A percentile compares a stretch with the other conserved stretches of the same genome.
These are phyloP conservation scores for Trametes punicea DNA, from an alignment of 768 basidiomycete species.

Conservation along the genomic window DNA sequence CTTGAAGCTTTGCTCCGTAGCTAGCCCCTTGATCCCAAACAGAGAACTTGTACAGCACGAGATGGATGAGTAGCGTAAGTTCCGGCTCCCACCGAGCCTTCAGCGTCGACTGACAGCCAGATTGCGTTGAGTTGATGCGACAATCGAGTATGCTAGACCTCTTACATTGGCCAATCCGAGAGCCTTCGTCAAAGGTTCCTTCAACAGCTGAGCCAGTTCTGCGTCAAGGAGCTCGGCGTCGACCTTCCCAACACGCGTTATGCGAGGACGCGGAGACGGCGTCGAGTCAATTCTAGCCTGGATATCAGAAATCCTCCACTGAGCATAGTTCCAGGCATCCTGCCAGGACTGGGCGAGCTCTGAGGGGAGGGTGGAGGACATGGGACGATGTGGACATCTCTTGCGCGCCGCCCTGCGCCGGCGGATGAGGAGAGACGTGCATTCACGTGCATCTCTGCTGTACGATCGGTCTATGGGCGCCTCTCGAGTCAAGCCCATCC, in stretches of 20 bases:
- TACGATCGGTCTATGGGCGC: slow-evolving; percentile 16
- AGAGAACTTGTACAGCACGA: slow-evolving; percentile 77
- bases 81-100: slow-evolving; percentile 71
- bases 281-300: slow-evolving; percentile 37
- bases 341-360: slow-evolving; percentile 43
- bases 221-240: slow-evolving; percentile 90
- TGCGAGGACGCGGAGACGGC: slow-evolving; percentile 38
- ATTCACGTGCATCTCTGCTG: slow-evolving; percentile 14
- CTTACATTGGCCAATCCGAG: slow-evolving; percentile 66
- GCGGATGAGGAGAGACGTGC: slow-evolving; percentile 2
- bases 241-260: slow-evolving; percentile 83
- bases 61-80: slow-evolving; percentile 62
- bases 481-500: slow-evolving; percentile 20
- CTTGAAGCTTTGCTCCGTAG: slow-evolving; percentile 83
- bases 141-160: not conserved
- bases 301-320: slow-evolving; percentile 50
- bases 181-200: slow-evolving; percentile 76
- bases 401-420: slow-evolving; percentile 1
- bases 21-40: slow-evolving; percentile 78
- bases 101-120: slow-evolving; percentile 45
- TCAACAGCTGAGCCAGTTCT: slow-evolving; percentile 77
- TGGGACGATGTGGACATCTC: slow-evolving; percentile 13
- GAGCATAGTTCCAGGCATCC: slow-evolving; percentile 60
- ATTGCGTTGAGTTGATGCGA: not conserved
- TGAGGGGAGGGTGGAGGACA: slow-evolving; percentile 17